Conservation (phyloP, 1,284 basidiomycete species). For the Marasmius sp. region DNA sequence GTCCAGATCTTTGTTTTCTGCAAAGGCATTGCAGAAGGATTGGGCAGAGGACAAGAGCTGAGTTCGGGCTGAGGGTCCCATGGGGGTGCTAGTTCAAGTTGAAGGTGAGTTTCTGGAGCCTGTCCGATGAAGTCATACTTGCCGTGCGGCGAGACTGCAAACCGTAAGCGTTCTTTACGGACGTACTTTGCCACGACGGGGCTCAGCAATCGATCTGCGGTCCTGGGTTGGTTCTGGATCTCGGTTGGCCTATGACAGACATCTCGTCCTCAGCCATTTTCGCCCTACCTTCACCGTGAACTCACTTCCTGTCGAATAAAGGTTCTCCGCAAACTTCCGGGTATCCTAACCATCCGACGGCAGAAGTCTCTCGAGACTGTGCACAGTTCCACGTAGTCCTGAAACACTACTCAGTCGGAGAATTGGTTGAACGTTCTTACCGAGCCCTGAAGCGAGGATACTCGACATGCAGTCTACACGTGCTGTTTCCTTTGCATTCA, state of each 20-base stretch:
- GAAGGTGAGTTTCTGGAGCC: neutral
- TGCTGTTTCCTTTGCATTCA: neutral
- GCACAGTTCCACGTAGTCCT: no score
- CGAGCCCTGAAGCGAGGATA: neutral
- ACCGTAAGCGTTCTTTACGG: neutral
- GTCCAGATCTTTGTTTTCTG: constrained; percentile 39
- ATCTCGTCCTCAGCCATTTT: neutral
- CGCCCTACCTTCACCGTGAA: neutral
- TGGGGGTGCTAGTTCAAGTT: neutral
- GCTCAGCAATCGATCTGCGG: neutral
- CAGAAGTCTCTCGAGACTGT: no score
- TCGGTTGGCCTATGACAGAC: neutral
- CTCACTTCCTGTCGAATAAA: no score
- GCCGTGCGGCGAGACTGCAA: neutral
- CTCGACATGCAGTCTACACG: neutral
- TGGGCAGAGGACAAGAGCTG: constrained; percentile 45
- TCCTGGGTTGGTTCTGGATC: neutral
- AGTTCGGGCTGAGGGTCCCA: constrained; percentile 15
- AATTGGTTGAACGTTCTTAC: neutral
- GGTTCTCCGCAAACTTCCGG: no score
- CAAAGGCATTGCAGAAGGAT: constrained; percentile 54
- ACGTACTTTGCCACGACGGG: no score
- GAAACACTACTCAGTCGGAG: neutral
- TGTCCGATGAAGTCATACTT: neutral
- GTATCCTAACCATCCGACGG: no score